Percentiles rank a stretch among this genome's conserved stretches.
Evolutionary conservation across 768 basidiomycete species (phyloP).

Genomic region (Asterophora parasitica): DNA sequence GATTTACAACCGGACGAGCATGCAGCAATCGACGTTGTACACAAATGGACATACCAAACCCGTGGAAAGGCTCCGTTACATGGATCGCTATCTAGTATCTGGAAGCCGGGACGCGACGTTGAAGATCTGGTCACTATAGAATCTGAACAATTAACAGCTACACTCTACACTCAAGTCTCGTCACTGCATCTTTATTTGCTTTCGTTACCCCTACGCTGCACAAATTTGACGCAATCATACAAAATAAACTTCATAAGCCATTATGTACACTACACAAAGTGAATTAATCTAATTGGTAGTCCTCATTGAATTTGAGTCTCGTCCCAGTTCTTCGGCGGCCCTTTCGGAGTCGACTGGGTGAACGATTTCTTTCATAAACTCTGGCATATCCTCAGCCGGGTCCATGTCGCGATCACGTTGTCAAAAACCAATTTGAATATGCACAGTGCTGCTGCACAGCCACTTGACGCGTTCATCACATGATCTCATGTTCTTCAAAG

Average conservation of each 20-base stretch:
- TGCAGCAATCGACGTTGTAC: conserved; percentile 76
- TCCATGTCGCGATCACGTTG: background rate
- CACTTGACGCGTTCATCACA: conserved; percentile 9
- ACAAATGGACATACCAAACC: conserved; percentile 95
- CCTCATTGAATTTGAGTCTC: background rate
- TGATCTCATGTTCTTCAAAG: background rate
- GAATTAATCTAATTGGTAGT: background rate
- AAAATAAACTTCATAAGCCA: background rate
- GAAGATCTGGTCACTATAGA: conserved; percentile 91
- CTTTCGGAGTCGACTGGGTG: background rate
- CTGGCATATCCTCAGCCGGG: background rate
- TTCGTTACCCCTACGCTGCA: conserved; percentile 2
- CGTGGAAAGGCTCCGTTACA: conserved; percentile 84
- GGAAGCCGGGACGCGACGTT: conserved; percentile 83
- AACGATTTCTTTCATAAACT: too few relatives aligned
- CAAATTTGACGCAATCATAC: background rate
- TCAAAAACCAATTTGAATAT: too few relatives aligned
- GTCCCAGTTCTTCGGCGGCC: background rate
- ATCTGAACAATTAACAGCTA: background rate
- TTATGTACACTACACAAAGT: conserved; percentile 6
- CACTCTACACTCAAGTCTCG: background rate
- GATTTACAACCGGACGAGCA: conserved; percentile 94
- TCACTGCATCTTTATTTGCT: conserved; percentile 5
- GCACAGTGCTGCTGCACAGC: too few relatives aligned
- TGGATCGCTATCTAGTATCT: conserved; percentile 91